These are phyloP conservation scores for Fusarium pseudocircinatum DNA, from an alignment of 2,329 filamentous ascomycete species.

Conservation along the genomic window DNA sequence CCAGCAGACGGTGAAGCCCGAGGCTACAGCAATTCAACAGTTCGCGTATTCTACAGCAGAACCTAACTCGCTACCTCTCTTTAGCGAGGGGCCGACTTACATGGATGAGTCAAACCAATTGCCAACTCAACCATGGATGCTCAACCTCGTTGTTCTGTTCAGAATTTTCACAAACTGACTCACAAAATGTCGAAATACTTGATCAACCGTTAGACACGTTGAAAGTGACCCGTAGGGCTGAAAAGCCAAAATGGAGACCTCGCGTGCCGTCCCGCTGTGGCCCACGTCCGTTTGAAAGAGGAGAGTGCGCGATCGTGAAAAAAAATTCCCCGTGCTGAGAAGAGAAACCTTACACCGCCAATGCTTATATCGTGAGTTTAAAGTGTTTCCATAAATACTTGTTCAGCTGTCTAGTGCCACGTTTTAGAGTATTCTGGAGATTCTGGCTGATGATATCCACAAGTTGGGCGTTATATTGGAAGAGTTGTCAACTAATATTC, in stretches of 20 bases:
- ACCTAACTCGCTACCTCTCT: background rate
- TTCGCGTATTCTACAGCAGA: background rate
- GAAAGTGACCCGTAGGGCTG: constrained; percentile 23
- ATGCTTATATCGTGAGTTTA: constrained; percentile 12
- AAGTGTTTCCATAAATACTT: constrained; percentile 7
- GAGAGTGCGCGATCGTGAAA: constrained; percentile 1
- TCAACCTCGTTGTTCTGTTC: background rate
- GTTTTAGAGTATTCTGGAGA: background rate
- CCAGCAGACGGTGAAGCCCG: constrained; percentile 15
- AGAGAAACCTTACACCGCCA: constrained; percentile 29
- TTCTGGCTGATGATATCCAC: constrained; percentile 6
- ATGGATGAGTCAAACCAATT: constrained; percentile 10
- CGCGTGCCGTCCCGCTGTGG: constrained; percentile 19
- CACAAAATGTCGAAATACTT: background rate
- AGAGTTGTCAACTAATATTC: background rate
- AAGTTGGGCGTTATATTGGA: background rate
- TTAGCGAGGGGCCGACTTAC: constrained; percentile 9
- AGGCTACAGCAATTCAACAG: background rate
- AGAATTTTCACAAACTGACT: constrained; percentile 11
- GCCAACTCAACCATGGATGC: constrained; percentile 2
- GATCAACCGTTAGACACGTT: background rate
- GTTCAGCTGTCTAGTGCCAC: constrained; percentile 9
- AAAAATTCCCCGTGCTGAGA: background rate
- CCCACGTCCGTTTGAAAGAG: constrained; percentile 13
- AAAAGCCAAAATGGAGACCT: constrained; percentile 7